Evolutionary conservation across 495 filamentous ascomycete species (phyloP).

Genomic region (Hyaloscypha bicolor): DNA sequence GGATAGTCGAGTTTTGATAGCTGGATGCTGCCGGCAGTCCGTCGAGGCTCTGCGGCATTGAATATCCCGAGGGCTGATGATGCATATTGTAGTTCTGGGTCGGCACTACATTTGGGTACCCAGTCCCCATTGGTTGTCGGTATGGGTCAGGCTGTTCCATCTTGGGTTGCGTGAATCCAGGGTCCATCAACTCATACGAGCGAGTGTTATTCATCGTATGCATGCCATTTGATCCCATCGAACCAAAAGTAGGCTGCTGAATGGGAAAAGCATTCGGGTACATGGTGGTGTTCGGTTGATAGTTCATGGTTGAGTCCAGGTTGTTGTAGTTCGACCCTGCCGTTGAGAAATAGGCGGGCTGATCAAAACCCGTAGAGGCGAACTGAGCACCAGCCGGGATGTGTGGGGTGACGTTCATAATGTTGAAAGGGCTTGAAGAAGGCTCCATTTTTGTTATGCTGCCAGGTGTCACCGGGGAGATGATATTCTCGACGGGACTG

Average conservation of each 20-base stretch:
- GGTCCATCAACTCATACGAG: constrained; percentile 17
- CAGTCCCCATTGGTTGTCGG: constrained; percentile 21
- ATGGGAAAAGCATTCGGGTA: constrained; percentile 24
- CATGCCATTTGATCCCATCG: constrained; percentile 18
- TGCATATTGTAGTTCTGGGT: constrained; percentile 18
- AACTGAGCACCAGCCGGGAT: constrained; percentile 23
- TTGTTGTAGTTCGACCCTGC: constrained; percentile 11
- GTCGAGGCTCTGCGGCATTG: constrained; percentile 24
- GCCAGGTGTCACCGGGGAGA: constrained; percentile 30
- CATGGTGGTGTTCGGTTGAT: constrained; percentile 19
- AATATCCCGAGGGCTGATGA: constrained; percentile 17
- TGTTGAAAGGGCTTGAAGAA: constrained; percentile 27
- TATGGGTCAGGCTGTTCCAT: constrained; percentile 16
- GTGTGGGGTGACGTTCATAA: constrained; percentile 29
- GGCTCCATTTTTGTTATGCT: constrained; percentile 23
- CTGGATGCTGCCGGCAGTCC: constrained; percentile 20
- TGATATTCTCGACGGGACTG: constrained; percentile 60
- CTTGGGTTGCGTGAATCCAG: constrained; percentile 21
- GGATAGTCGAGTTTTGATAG: constrained; percentile 24
- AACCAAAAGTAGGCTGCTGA: constrained; percentile 21
- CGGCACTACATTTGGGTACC: constrained; percentile 17
- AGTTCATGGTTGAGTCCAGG: constrained; percentile 17
- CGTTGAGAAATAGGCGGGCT: constrained; percentile 18
- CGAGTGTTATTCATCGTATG: constrained; percentile 22
- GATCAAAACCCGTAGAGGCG: constrained; percentile 14